phyloP scores from a whole-genome alignment of 2,329 filamentous ascomycete species.

The Fusarium penzigii region DNA sequence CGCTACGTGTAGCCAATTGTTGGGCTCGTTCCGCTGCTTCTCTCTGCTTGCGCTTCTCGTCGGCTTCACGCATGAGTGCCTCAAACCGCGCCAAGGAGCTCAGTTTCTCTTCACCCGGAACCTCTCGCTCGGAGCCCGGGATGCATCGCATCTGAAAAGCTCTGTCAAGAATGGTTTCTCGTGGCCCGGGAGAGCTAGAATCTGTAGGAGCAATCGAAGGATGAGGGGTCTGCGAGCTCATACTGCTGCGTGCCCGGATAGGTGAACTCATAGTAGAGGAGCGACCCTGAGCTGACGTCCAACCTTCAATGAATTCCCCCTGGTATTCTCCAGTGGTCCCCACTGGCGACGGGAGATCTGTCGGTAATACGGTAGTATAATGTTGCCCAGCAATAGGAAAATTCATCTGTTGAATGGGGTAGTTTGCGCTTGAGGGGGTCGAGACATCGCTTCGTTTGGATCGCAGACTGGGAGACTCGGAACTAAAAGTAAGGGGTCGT shows the following conservation, averaged over 20 bases:
- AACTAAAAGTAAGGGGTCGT: slow-evolving; percentile 53
- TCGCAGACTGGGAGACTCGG: slow-evolving; percentile 60
- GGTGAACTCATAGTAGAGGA: slow-evolving; percentile 61
- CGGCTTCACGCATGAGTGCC: slow-evolving; percentile 63
- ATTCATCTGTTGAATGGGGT: slow-evolving; percentile 40
- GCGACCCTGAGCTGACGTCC: slow-evolving; percentile 60
- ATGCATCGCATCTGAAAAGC: slow-evolving; percentile 66
- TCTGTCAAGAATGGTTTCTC: slow-evolving; percentile 67
- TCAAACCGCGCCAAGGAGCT: slow-evolving; percentile 67
- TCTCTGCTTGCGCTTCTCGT: slow-evolving; percentile 49
- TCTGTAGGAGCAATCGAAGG: slow-evolving; percentile 37
- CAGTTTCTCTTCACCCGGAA: slow-evolving; percentile 61
- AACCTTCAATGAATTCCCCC: slow-evolving; percentile 60
- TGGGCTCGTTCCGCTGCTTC: slow-evolving; percentile 37
- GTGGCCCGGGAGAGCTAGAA: slow-evolving; percentile 51
- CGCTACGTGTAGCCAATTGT: slow-evolving; percentile 44
- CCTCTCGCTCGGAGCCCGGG: slow-evolving; percentile 57
- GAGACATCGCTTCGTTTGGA: slow-evolving; percentile 65
- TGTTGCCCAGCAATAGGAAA: slow-evolving; percentile 45
- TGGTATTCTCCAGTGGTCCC: slow-evolving; percentile 55
- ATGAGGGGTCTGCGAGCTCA: slow-evolving; percentile 50
- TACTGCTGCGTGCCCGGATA: slow-evolving; percentile 53
- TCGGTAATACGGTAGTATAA: slow-evolving; percentile 53
- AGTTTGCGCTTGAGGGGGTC: slow-evolving; percentile 53
- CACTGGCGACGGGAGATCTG: slow-evolving; percentile 59